phyloP scores from a whole-genome alignment of 2,329 filamentous ascomycete genomes.

The Diaporthe ilicicola region DNA sequence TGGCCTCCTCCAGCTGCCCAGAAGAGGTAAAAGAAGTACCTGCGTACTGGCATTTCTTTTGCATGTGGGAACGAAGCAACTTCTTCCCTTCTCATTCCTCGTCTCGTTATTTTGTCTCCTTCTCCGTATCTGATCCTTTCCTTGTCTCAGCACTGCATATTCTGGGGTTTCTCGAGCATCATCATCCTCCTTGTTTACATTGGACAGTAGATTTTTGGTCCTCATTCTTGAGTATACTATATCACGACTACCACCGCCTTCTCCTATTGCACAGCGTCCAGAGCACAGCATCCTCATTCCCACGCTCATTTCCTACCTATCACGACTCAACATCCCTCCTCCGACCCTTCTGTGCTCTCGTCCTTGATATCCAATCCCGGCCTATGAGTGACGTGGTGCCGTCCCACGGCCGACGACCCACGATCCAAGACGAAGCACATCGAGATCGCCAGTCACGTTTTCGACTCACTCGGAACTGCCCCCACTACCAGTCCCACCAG shows the following conservation, averaged over 20 bases:
- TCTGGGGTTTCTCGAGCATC: constrained; percentile 1
- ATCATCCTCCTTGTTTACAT: neutral
- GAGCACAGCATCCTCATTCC: neutral
- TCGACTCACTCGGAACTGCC: neutral
- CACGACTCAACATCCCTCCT: neutral
- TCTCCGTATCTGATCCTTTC: neutral
- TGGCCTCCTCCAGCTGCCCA: neutral
- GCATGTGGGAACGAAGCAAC: neutral
- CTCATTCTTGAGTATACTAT: neutral
- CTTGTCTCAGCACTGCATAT: neutral
- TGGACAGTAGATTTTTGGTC: neutral
- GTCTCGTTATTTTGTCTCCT: no score
- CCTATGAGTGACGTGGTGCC: neutral
- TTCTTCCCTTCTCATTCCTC: neutral
- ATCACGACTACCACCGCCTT: neutral
- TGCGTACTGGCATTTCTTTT: neutral
- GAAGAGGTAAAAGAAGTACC: neutral
- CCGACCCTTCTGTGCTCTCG: neutral
- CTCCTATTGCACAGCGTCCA: neutral
- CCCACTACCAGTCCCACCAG: neutral
- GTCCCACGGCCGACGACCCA: neutral
- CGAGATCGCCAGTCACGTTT: neutral
- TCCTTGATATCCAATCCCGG: neutral
- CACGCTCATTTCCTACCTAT: neutral
- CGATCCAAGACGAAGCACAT: neutral